Evolutionary conservation across 2,329 filamentous ascomycete genomes (phyloP), one percentile per base, ranked within the genome.

Genomic region (Acarospora socialis): DNA sequence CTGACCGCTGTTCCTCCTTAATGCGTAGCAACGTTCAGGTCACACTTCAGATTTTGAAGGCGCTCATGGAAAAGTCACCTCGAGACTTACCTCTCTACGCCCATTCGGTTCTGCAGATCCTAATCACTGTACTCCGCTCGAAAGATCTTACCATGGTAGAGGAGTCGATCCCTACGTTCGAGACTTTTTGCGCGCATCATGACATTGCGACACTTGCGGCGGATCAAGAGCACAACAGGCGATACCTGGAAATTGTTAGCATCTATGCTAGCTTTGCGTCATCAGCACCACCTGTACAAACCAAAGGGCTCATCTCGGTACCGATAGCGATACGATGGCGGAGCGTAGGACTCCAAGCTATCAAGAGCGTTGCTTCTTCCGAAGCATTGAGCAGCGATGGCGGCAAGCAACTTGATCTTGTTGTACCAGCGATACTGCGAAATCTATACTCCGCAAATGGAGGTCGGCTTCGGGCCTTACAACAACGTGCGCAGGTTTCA

Each of bases 91-190:
- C 83, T 31, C 73, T 98, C 31, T 92, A 92, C 52, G 83, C 83
- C 28, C 70, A 72, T 40, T 82, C 81, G 48, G 75, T 94, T 34
- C 72, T 95, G 50, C 81, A 77, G 46, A 80, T 94, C 42, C 70
- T 95, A 49, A 73, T 78, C 43, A 77, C 77, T 34, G 77, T 95
- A 46, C 70, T 95, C 33, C 73, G 74, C 38, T 92, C 84, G 40
- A 75, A 77, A 54, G 83, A 95, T 54, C 79, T 95, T 41, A 82
- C 79, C 44, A 81, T 95, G 75, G 77, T 92, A 39, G 86, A 95
- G 58, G 83, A 86, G 21, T 90, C 83, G 3, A 68, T 92, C 40
- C 71, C 77, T 3, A 83, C 82, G 3, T 94, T 93, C 51, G 76
- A 86, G 47, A 77, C 77, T 15, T 90, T 94, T 50, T 95, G 87